A percentile compares a stretch with the other conserved stretches of the same genome.
Conservation (phyloP, 1,284 basidiomycete species). For the Papiliotrema fonsecae region DNA sequence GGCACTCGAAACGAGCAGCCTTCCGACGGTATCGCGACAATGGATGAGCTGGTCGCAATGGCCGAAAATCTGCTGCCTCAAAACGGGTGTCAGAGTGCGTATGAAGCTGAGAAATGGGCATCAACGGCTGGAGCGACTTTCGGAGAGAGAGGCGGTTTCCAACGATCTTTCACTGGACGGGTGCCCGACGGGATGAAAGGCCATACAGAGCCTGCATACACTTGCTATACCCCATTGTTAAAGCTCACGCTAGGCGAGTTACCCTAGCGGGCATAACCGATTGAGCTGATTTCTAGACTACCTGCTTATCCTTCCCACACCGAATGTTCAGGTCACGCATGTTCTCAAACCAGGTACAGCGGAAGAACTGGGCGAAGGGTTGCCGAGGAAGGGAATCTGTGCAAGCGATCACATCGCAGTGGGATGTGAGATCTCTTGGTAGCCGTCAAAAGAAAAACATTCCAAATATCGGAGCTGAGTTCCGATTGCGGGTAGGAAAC, state of each 20-base stretch:
- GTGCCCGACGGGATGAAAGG: conserved; percentile 29
- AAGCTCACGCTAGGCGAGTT: conserved; percentile 66
- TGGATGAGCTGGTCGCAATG: conserved; percentile 58
- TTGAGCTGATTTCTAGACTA: conserved; percentile 59
- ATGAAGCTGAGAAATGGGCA: conserved; percentile 60
- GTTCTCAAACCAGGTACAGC: conserved; percentile 63
- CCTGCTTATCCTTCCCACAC: conserved; percentile 59
- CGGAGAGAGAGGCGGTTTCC: conserved; percentile 52
- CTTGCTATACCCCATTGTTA: conserved; percentile 55
- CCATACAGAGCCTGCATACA: conserved; percentile 58
- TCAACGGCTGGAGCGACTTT: conserved; percentile 45
- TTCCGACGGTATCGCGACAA: conserved; percentile 67
- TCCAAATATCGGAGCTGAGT: no score
- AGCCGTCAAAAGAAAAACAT: no score
- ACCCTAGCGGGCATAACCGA: not conserved
- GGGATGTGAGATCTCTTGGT: conserved; percentile 43
- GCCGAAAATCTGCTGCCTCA: conserved; percentile 46
- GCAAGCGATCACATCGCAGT: conserved; percentile 85
- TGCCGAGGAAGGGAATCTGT: conserved; percentile 73
- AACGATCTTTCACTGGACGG: conserved; percentile 39
- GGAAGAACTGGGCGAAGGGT: conserved; percentile 63
- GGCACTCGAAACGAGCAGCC: conserved; percentile 62
- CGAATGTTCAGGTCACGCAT: conserved; percentile 53
- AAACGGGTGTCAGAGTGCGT: conserved; percentile 40
- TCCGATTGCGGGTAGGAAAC: no score